phyloP scores from a whole-genome alignment of 345 rosid genomes.

The Euphorbia pulcherrima region DNA sequence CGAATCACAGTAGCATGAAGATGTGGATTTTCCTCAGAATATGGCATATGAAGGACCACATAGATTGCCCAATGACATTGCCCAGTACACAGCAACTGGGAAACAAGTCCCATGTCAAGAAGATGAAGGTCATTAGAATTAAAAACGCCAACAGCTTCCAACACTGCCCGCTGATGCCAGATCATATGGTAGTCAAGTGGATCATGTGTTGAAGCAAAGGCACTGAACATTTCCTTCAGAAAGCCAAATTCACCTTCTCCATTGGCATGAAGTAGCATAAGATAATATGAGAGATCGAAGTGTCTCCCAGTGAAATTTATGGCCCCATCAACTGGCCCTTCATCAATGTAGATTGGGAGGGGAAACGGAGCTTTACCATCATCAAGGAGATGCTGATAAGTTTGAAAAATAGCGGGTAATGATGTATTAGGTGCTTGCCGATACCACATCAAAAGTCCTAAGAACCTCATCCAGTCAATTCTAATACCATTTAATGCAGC shows the following conservation, averaged over 20 bases:
- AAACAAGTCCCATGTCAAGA: conserved; percentile 88
- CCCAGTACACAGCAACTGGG: conserved; percentile 75
- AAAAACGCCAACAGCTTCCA: conserved; percentile 78
- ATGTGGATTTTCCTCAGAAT: conserved; percentile 61
- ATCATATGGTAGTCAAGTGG: conserved; percentile 98
- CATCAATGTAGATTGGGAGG: conserved; percentile 79
- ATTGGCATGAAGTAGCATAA: conserved; percentile 88
- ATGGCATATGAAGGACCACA: conserved; percentile 83
- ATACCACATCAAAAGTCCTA: conserved; percentile 96
- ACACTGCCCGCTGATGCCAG: conserved; percentile 83
- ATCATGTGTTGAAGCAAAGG: conserved; percentile 81
- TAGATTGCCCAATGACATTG: conserved; percentile 95
- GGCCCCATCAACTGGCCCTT: conserved; percentile 57
- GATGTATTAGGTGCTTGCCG: conserved; percentile 60
- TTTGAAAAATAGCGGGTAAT: conserved; percentile 59
- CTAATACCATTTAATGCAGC: conserved; percentile 50
- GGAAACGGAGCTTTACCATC: conserved; percentile 77
- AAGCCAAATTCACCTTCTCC: conserved; percentile 51
- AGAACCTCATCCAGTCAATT: conserved; percentile 96
- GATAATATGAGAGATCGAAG: conserved; percentile 82
- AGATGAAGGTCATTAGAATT: conserved; percentile 75
- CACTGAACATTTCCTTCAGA: conserved; percentile 81
- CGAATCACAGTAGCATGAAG: conserved; percentile 65
- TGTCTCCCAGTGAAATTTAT: conserved; percentile 37
- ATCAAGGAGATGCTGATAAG: conserved; percentile 63